Conservation (phyloP, 2,329 filamentous ascomycete species). For the Talaromyces funiculosus region DNA sequence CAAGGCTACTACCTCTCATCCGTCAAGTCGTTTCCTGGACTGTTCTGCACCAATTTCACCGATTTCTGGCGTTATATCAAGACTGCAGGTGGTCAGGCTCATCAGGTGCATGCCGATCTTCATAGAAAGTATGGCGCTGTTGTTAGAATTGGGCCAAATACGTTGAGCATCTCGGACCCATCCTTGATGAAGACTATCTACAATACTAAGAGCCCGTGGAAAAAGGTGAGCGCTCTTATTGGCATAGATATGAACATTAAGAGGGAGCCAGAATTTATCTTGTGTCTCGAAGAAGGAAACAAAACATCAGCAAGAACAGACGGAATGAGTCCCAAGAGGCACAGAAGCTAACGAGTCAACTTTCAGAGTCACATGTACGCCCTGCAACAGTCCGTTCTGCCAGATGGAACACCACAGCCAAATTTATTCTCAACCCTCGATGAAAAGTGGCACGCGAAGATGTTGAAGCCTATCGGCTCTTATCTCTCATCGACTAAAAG, state of each 20-base stretch:
- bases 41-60: slow-evolving; percentile 59
- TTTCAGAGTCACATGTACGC: slow-evolving; percentile 6
- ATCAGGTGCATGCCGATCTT: slow-evolving; percentile 60
- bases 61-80: slow-evolving; percentile 71
- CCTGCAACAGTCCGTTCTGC: slow-evolving; percentile 5
- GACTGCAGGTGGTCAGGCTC: slow-evolving; percentile 58
- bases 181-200: slow-evolving; percentile 70
- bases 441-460: slow-evolving; percentile 5
- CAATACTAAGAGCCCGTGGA: slow-evolving; percentile 60
- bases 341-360: background rate
- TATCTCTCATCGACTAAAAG: slow-evolving; percentile 6
- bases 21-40: slow-evolving; percentile 57
- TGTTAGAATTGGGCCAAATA: slow-evolving; percentile 69
- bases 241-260: background rate
- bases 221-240: slow-evolving; percentile 19
- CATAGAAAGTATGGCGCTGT: slow-evolving; percentile 68
- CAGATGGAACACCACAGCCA: slow-evolving; percentile 8
- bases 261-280: background rate
- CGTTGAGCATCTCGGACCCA: slow-evolving; percentile 67
- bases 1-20: slow-evolving; percentile 18
- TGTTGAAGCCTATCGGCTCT: background rate
- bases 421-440: slow-evolving; percentile 8
- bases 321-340: background rate
- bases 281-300: background rate
- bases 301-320: too few relatives aligned